Evolutionary conservation across 768 basidiomycete species (phyloP), one percentile per base, ranked within the genome.

Genomic region (Lactifluus piperatus): DNA sequence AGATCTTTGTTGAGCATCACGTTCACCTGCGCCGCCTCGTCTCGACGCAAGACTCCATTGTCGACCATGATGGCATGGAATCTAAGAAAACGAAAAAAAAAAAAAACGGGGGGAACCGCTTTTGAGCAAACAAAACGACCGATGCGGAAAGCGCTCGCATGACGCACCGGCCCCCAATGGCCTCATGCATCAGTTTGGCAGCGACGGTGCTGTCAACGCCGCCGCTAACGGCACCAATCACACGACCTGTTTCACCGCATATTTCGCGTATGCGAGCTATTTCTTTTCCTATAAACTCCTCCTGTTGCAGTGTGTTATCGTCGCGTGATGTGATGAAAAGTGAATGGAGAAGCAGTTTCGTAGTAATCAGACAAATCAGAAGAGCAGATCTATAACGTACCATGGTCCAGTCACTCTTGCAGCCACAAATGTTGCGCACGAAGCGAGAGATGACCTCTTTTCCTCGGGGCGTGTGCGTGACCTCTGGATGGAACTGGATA

Each of bases 1-100:
- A 99, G 84, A 68, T 98, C 82, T 68, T 83, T 82, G 72, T 86
- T 91, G 52, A 99, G 81, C 94, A 95, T 97, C 66, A 86, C 83
- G 72, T 95, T 72, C 16, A 99, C 97, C 71, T 97, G 93, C 54
- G 80, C 69, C 10, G 86, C 94, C 71, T 99, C 97, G 68, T 97
- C 87, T 64, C 88, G 73, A 53, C 97, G 89, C 11, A 99, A 79
- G 29, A 98, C 95, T 57, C 97, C 97, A 68, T 99, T 99, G 73
- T 98, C 95, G 45, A 98, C 97, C 94, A 98, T 94, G 75, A 98
- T 97, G 10, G 94, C 97, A 68, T 95, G 97, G 80, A 99, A 99
- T 60, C 94, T 95, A n/a, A 66, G 16, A 8, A n/a, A 20, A 49
- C 3, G 67, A 18, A 8, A n/a, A 20, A 49, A 4, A 1, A n/a